Percentiles rank a stretch among this genome's conserved stretches.
Conservation (phyloP, 306 rosid genomes). For the Geum urbanum region DNA sequence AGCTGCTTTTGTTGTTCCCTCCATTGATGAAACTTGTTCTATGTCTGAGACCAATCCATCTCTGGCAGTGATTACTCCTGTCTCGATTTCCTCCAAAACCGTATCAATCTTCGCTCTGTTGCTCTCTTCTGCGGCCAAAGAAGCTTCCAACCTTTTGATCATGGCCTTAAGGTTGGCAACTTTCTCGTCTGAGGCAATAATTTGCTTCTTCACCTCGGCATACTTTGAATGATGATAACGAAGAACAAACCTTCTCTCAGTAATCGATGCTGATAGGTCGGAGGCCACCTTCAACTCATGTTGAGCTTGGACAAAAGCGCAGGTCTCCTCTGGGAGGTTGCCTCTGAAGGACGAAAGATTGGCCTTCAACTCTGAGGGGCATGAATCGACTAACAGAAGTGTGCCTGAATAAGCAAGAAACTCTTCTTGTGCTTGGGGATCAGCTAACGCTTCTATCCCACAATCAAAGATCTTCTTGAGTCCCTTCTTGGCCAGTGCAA, state of each 20-base stretch:
- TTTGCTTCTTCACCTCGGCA: constrained; percentile 6
- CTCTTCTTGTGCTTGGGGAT: constrained; percentile 8
- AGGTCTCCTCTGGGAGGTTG: not conserved
- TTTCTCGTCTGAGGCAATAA: constrained; percentile 5
- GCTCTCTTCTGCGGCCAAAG: constrained; percentile 2
- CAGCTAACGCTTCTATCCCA: constrained; percentile 1
- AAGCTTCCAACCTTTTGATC: constrained; percentile 13
- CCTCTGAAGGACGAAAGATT: constrained; percentile 1
- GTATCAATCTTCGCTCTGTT: constrained; percentile 4
- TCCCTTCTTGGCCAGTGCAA: constrained; percentile 12
- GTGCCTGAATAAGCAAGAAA: constrained; percentile 10
- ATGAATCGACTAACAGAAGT: not conserved
- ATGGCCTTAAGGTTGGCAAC: constrained; percentile 10
- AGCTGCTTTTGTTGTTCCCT: not conserved
- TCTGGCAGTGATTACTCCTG: constrained; percentile 4
- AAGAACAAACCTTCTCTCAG: constrained; percentile 9
- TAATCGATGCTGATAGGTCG: not conserved
- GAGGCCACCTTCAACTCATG: constrained; percentile 10
- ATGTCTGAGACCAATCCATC: constrained; percentile 1
- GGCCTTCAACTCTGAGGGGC: not conserved
- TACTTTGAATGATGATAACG: not conserved
- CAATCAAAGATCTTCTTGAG: constrained; percentile 11
- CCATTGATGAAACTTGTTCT: constrained; percentile 10
- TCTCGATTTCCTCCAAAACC: not conserved
- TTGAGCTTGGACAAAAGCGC: constrained; percentile 13